These are phyloP conservation scores for Pulveroboletus frians DNA, from an alignment of 768 basidiomycete species.

Conservation along the genomic window DNA sequence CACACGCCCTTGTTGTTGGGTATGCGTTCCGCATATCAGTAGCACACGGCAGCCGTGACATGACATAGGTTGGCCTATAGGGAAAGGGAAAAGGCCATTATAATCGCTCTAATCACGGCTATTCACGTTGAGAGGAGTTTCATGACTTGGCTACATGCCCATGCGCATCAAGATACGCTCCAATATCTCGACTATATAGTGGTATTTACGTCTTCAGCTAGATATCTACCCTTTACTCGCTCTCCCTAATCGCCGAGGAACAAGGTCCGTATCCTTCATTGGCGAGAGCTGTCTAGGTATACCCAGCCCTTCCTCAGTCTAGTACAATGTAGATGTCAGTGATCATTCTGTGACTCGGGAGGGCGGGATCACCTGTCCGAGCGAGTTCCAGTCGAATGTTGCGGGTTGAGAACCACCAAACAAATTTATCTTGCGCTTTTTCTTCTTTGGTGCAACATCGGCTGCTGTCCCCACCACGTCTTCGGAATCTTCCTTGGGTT, in stretches of 20 bases:
- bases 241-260: slow-evolving; percentile 41
- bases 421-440: slow-evolving; percentile 67
- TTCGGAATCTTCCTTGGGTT: slow-evolving; percentile 14
- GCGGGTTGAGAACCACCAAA: slow-evolving; percentile 41
- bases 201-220: neutral
- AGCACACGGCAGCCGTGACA: slow-evolving; percentile 40
- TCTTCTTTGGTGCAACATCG: slow-evolving; percentile 47
- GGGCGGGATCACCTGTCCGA: slow-evolving; percentile 32
- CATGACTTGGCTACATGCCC: slow-evolving; percentile 68
- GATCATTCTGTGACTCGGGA: neutral
- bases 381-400: slow-evolving; percentile 43
- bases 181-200: neutral
- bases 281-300: slow-evolving; percentile 69
- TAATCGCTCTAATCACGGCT: slow-evolving; percentile 81
- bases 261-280: slow-evolving; percentile 49
- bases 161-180: neutral
- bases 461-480: slow-evolving; percentile 14
- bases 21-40: slow-evolving; percentile 59
- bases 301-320: slow-evolving; percentile 42
- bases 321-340: neutral
- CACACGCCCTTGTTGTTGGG: slow-evolving; percentile 42
- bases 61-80: slow-evolving; percentile 45
- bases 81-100: slow-evolving; percentile 50
- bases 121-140: slow-evolving; percentile 77
- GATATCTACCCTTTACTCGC: slow-evolving; percentile 18